Conservation (phyloP, 306 rosid species). For the Cicer arietinum region DNA sequence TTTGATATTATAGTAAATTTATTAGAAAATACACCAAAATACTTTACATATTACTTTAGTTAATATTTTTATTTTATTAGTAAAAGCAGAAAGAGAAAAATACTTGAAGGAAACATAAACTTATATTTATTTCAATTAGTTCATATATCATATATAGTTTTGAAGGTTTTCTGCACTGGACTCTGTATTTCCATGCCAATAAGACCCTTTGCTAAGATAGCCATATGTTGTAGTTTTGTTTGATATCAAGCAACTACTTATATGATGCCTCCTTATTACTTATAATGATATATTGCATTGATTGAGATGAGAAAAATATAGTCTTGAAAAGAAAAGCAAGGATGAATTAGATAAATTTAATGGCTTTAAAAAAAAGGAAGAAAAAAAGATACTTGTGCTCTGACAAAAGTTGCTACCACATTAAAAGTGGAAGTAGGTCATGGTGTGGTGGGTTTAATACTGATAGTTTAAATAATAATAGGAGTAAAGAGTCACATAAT, state of each 20-base stretch:
- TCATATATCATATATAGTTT: too few relatives aligned
- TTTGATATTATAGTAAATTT: too few relatives aligned
- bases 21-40: too few relatives aligned
- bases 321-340: constrained; percentile 40
- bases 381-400: neutral
- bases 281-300: constrained; percentile 14
- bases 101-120: too few relatives aligned
- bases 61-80: too few relatives aligned
- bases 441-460: constrained; percentile 33
- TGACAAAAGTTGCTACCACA: constrained; percentile 42
- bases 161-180: too few relatives aligned
- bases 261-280: neutral
- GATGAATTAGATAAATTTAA: neutral
- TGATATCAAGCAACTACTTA: neutral
- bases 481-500: constrained; percentile 8
- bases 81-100: too few relatives aligned
- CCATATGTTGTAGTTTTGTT: too few relatives aligned
- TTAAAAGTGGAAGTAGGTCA: constrained; percentile 49
- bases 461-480: constrained; percentile 35
- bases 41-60: too few relatives aligned
- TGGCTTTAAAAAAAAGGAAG: constrained; percentile 23
- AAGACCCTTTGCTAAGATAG: too few relatives aligned
- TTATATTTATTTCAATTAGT: too few relatives aligned
- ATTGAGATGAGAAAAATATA: constrained; percentile 34
- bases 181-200: too few relatives aligned